Base-by-base conservation (phyloP, 345 rosid genomes). In the Psidium guajava region DNA sequence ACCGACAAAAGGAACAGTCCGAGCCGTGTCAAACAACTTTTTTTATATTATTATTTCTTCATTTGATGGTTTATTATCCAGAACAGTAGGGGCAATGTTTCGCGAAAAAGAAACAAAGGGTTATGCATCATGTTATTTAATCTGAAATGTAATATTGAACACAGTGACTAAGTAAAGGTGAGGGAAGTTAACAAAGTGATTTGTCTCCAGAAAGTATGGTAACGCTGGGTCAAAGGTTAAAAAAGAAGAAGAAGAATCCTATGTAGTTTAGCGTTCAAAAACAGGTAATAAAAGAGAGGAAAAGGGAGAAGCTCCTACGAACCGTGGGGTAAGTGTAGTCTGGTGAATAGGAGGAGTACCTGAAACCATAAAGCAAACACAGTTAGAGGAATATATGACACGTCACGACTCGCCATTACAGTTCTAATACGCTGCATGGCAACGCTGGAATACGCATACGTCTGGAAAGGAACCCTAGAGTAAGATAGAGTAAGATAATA, bases 291-390 rank as follows among this genome's bases (percentile, higher is more conserved):
- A 61, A 36, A 51, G 52, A 12, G 51, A 47, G 52, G 52, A 56
- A 61, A 85, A 81, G 59, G 85, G 86, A 86, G 47, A 42, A 85
- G 61, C 54, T 36, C 81, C 86, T 89, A 89, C 95, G 88, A 87
- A 97, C 99, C 97, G 98, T 86, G 32, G 98, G 97, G 88, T 95
- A 97, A 74, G 92, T 89, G 92, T 97, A 97, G 85, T 97, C 98
- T 81, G 94, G 95, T 21, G 99, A 93, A 92, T 93, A 97, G 2
- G 95, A 87, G 51, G 99, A 94, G 94, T 93, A 97, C 94, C 99
- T 97, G 94, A 86, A 91, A 87, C 1, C 32, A 44, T n/a, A 59
- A 86, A 32, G 49, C 55, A 58, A 40, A 51, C 52, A 75, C 42
- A 52, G 15, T 73, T 50, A 84, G 50, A 28, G 53, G 40, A 44